A percentile compares a stretch with the other conserved stretches of the same genome.
Conservation (phyloP, 2,329 filamentous ascomycete genomes). For the Teratosphaeria viscida region DNA sequence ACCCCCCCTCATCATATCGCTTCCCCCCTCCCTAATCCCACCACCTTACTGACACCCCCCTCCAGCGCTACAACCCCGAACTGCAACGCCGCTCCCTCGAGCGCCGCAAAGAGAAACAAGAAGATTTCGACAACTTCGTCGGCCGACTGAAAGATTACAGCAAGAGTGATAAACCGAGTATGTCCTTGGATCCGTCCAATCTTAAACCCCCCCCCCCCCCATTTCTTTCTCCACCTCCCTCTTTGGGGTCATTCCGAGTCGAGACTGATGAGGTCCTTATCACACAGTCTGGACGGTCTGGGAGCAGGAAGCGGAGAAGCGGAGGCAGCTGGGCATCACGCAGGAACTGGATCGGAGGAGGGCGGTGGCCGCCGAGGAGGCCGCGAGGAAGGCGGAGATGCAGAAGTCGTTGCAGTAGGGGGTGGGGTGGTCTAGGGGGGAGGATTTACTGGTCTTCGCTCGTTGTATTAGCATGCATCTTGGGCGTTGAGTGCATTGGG, state of each 20-base stretch:
- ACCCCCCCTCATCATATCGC: no score
- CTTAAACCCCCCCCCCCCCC: no score
- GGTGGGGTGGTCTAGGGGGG: no score
- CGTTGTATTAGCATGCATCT: no score
- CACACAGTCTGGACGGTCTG: conserved; percentile 28
- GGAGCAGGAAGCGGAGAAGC: conserved; percentile 23
- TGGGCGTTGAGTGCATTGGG: no score
- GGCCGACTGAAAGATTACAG: conserved; percentile 74
- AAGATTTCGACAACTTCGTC: conserved; percentile 87
- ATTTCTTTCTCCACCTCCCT: no score
- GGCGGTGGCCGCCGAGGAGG: conserved; percentile 17
- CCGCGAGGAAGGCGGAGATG: conserved; percentile 23
- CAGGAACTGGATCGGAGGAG: conserved; percentile 22
- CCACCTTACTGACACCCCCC: background rate
- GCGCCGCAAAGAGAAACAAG: conserved; percentile 59
- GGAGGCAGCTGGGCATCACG: conserved; percentile 14
- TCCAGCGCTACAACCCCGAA: conserved; percentile 77
- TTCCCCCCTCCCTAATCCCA: background rate
- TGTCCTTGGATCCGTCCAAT: conserved; percentile 18
- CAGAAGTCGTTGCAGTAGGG: conserved; percentile 17
- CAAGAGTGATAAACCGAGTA: conserved; percentile 86
- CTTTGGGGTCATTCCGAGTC: no score
- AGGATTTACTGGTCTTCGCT: no score
- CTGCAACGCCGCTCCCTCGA: conserved; percentile 83
- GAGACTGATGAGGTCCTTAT: conserved; percentile 1